These are phyloP conservation scores for Nicotiana knightiana DNA, from an alignment of 257 asterid genomes.

Conservation along the genomic window DNA sequence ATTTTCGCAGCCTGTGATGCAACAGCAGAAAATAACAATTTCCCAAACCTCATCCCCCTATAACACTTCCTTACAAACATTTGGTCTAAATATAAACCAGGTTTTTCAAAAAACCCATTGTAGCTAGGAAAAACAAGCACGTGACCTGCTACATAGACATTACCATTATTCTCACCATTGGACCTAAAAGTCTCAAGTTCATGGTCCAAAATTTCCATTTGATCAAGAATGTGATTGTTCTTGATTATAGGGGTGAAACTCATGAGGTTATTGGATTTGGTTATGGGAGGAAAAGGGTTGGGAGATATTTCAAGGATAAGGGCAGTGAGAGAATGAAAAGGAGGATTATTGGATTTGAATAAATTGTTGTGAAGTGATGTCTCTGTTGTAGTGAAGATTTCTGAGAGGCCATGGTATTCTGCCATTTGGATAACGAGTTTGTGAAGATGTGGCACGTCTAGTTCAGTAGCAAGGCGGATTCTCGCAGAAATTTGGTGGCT, in stretches of 20 bases:
- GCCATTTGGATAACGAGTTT: conserved; percentile 2
- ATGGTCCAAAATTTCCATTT: background rate
- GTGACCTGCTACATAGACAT: background rate
- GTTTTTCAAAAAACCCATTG: conserved; percentile 3
- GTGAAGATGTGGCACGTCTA: conserved; percentile 2
- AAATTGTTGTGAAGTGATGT: background rate
- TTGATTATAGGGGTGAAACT: background rate
- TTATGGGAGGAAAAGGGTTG: background rate
- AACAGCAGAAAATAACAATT: background rate
- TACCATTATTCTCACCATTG: background rate
- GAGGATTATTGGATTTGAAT: background rate
- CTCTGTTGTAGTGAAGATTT: background rate
- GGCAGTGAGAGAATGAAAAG: background rate
- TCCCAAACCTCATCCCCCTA: background rate
- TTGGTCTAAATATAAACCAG: background rate
- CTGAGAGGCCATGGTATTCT: conserved; percentile 1
- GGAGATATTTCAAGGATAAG: conserved; percentile 1
- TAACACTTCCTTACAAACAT: conserved; percentile 9
- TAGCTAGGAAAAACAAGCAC: background rate
- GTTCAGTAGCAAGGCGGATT: background rate
- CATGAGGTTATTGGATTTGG: background rate
- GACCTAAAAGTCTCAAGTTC: background rate
- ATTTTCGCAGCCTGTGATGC: background rate
- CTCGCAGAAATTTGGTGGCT: background rate
- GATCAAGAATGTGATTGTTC: background rate